Evolutionary conservation across 768 basidiomycete genomes (phyloP).

Genomic region (Termitomyces sp.): DNA sequence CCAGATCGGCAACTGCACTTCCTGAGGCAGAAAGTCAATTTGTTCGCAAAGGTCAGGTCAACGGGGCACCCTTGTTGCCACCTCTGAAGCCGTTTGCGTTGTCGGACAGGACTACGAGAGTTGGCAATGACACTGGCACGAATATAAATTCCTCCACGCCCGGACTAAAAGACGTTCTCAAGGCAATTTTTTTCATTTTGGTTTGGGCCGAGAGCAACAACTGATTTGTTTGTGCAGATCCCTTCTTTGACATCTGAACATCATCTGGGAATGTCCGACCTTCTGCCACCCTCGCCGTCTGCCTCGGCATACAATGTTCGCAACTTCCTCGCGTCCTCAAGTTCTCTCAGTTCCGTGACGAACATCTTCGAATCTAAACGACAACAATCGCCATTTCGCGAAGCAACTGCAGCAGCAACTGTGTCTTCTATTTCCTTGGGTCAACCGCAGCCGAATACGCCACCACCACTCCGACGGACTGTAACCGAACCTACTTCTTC

Average conservation of each 20-base stretch:
- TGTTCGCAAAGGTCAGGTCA: slow-evolving; percentile 6
- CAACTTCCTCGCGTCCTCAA: slow-evolving; percentile 31
- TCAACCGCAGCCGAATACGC: slow-evolving; percentile 25
- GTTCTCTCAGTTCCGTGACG: slow-evolving; percentile 26
- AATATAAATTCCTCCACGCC: slow-evolving; percentile 38
- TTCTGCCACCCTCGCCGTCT: slow-evolving; percentile 72
- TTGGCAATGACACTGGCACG: slow-evolving; percentile 39
- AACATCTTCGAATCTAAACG: slow-evolving; percentile 13
- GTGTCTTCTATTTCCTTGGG: slow-evolving; percentile 31
- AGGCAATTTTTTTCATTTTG: slow-evolving; percentile 36
- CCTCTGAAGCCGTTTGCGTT: slow-evolving; percentile 43
- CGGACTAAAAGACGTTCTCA: slow-evolving; percentile 68
- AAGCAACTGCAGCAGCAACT: slow-evolving; percentile 15
- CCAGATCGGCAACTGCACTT: slow-evolving; percentile 39
- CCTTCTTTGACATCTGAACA: slow-evolving; percentile 67
- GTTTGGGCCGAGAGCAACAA: background rate
- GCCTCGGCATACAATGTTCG: slow-evolving; percentile 32
- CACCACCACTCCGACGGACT: slow-evolving; percentile 20
- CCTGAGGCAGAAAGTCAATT: slow-evolving; percentile 19
- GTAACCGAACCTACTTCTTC: slow-evolving; percentile 16
- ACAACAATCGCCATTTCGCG: slow-evolving; percentile 16
- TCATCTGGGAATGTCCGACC: slow-evolving; percentile 59
- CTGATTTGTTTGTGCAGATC: slow-evolving; percentile 33
- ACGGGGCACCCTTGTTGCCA: slow-evolving; percentile 26
- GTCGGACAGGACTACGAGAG: slow-evolving; percentile 37